These are phyloP conservation scores for Xylaria telfairii DNA, from an alignment of 495 filamentous ascomycete species.

Conservation along the genomic window DNA sequence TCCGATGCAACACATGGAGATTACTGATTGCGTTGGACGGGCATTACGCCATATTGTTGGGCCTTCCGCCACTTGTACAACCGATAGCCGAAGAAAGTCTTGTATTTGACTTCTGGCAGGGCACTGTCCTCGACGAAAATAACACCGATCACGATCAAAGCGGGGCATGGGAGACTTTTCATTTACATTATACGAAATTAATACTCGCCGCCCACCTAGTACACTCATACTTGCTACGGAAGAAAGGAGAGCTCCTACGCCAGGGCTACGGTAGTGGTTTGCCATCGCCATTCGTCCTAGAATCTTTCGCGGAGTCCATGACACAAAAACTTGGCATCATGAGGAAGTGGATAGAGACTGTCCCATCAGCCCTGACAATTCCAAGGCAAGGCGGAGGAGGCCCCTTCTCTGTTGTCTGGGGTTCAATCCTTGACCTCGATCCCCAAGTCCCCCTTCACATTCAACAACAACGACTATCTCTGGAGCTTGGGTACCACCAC, in stretches of 20 bases:
- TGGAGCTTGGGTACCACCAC: background rate
- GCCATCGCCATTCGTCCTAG: background rate
- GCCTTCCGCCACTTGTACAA: constrained; percentile 1
- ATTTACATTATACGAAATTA: background rate
- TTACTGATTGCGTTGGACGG: background rate
- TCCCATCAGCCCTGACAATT: background rate
- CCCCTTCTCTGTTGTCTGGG: background rate
- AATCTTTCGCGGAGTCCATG: background rate
- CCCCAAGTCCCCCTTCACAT: background rate
- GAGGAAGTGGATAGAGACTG: background rate
- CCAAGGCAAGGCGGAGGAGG: background rate
- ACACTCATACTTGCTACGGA: background rate
- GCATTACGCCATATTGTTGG: background rate
- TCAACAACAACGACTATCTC: background rate
- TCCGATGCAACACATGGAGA: background rate
- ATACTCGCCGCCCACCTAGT: background rate
- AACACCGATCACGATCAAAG: background rate
- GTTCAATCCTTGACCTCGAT: background rate
- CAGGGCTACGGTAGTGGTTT: background rate
- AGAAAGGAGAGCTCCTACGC: background rate
- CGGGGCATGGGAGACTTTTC: background rate
- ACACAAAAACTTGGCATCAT: background rate
- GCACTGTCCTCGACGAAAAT: background rate
- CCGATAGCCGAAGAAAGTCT: background rate
- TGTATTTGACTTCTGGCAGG: background rate